A percentile compares a stretch with the other conserved stretches of the same genome.
Conservation (phyloP, 768 basidiomycete species). For the Tulasnella sp. region DNA sequence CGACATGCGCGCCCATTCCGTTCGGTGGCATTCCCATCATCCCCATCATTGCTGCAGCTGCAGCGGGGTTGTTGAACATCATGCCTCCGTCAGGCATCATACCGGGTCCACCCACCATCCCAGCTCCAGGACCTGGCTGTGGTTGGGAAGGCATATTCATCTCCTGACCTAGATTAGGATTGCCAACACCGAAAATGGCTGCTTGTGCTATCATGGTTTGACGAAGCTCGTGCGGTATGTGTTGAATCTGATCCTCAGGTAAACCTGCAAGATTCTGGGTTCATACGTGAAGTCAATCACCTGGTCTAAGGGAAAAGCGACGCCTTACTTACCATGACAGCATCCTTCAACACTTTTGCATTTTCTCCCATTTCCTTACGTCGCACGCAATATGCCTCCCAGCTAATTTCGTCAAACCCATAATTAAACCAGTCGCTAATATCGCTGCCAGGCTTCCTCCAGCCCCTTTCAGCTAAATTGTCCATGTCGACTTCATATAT, state of each 20-base stretch:
- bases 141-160: constrained; percentile 20
- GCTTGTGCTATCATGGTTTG: constrained; percentile 72
- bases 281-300: too few species aligned
- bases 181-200: constrained; percentile 26
- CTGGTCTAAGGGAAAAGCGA: constrained; percentile 5
- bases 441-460: constrained; percentile 85
- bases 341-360: constrained; percentile 65
- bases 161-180: constrained; percentile 44
- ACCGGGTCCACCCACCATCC: constrained; percentile 25
- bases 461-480: constrained; percentile 68
- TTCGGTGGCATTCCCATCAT: constrained; percentile 33
- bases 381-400: constrained; percentile 84
- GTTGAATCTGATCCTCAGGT: constrained; percentile 59
- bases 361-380: constrained; percentile 69
- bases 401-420: constrained; percentile 93
- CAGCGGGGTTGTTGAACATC: too few species aligned
- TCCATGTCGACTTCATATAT: constrained; percentile 76
- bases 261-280: constrained; percentile 64
- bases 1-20: constrained; percentile 49
- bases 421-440: constrained; percentile 99
- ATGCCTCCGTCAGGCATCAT: constrained; percentile 20
- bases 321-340: constrained; percentile 66
- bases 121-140: constrained; percentile 24
- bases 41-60: constrained; percentile 24
- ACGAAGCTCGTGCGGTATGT: constrained; percentile 63